A percentile compares a stretch with the other conserved stretches of the same genome.
These are phyloP conservation scores for Porphyrellus sp. DNA, from an alignment of 1,284 basidiomycete species.

Conservation along the genomic window DNA sequence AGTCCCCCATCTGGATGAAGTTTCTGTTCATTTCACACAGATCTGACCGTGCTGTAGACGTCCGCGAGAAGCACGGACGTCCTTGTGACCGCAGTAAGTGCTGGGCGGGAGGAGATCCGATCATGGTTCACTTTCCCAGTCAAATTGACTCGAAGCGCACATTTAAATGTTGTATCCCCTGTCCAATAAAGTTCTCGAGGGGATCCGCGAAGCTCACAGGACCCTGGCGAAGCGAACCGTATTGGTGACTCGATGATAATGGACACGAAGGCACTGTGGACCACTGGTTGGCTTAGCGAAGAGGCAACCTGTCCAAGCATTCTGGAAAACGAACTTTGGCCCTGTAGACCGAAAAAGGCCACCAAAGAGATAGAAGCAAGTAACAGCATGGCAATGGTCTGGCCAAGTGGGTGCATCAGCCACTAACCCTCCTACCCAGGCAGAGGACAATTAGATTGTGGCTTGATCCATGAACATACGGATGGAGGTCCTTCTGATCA, in stretches of 20 bases:
- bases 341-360: background rate
- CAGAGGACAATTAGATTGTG: background rate
- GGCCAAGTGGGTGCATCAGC: background rate
- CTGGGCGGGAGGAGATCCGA: background rate
- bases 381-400: background rate
- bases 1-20: background rate
- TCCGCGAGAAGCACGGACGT: background rate
- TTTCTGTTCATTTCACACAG: background rate
- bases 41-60: slow-evolving; percentile 5
- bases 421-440: background rate
- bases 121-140: background rate
- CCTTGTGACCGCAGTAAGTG: background rate
- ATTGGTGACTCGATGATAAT: background rate
- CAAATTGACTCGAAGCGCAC: background rate
- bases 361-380: background rate
- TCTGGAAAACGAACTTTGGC: background rate
- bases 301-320: background rate
- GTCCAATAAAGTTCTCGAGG: background rate
- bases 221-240: background rate
- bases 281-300: background rate
- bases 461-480: background rate
- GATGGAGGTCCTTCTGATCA: background rate
- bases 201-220: background rate
- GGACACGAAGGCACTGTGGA: background rate
- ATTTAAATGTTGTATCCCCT: background rate